Conservation (phyloP, 2,329 filamentous ascomycete genomes). For the Calonectria pseudoreteaudii region DNA sequence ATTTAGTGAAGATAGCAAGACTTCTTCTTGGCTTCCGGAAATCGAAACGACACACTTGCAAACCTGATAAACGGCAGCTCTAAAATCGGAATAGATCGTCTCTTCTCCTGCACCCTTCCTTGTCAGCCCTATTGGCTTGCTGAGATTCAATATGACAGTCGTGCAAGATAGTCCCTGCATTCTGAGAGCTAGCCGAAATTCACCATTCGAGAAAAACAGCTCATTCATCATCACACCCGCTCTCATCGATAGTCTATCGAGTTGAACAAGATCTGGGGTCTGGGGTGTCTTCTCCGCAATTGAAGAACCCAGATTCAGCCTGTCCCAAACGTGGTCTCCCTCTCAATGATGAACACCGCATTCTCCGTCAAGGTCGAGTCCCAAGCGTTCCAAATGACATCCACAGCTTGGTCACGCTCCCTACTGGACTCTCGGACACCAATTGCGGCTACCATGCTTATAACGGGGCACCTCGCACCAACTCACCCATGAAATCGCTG, state of each 20-base stretch:
- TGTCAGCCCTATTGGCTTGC: not conserved
- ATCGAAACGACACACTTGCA: not conserved
- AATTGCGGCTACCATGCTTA: conserved; percentile 18
- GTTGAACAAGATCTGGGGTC: conserved; percentile 10
- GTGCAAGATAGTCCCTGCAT: not conserved
- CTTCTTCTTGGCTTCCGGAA: too few species aligned
- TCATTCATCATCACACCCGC: not conserved
- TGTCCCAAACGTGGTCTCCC: not conserved
- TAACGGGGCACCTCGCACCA: conserved; percentile 26
- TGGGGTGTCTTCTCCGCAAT: conserved; percentile 11
- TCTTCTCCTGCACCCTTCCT: not conserved
- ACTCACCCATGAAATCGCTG: conserved; percentile 16
- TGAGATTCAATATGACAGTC: not conserved
- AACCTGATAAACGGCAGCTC: not conserved
- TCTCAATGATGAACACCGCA: not conserved
- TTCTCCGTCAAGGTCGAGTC: not conserved
- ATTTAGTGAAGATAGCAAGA: too few species aligned
- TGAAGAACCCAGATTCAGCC: not conserved
- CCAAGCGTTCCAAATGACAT: not conserved
- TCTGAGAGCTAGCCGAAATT: not conserved
- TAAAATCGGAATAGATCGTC: not conserved
- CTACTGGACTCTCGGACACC: not conserved
- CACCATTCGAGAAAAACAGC: not conserved
- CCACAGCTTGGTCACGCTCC: not conserved
- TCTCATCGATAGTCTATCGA: not conserved